phyloP scores from a whole-genome alignment of 108 stramenopile species.

The Ochromonas danica region DNA sequence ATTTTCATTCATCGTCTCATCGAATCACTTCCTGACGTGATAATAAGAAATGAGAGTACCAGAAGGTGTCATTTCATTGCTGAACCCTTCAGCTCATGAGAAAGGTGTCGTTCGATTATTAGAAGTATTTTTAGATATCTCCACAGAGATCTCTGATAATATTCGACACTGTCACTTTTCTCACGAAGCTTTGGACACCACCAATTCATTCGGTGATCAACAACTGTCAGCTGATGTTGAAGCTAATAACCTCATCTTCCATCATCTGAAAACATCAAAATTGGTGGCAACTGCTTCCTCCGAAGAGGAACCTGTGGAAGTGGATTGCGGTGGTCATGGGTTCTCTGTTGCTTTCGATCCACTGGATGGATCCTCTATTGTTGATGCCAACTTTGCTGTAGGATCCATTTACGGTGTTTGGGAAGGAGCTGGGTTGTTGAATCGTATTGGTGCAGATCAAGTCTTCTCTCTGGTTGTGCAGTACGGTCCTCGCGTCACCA shows the following conservation, averaged over 20 bases:
- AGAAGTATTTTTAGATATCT: neutral
- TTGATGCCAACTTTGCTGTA: constrained; percentile 60
- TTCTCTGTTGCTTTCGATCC: constrained; percentile 64
- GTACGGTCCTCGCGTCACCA: constrained; percentile 54
- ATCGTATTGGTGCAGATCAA: constrained; percentile 73
- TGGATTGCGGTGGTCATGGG: constrained; percentile 37
- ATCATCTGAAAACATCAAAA: constrained; percentile 51
- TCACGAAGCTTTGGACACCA: neutral
- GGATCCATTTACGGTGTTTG: constrained; percentile 56
- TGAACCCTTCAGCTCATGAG: neutral
- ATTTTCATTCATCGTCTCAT: neutral
- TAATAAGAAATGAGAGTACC: neutral
- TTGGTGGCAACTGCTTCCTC: constrained; percentile 58
- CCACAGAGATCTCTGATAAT: neutral
- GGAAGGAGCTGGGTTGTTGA: constrained; percentile 46
- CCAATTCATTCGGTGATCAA: constrained; percentile 72
- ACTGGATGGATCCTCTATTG: constrained; percentile 57
- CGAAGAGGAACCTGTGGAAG: constrained; percentile 69
- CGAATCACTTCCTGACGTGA: neutral
- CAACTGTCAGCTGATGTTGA: constrained; percentile 77
- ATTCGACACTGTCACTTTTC: neutral
- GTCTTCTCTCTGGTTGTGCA: constrained; percentile 48
- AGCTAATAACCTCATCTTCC: constrained; percentile 67
- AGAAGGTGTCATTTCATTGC: neutral
- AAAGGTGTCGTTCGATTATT: neutral